Base-by-base conservation (phyloP, 2,329 filamentous ascomycete species). In the Polychaeton citri region DNA sequence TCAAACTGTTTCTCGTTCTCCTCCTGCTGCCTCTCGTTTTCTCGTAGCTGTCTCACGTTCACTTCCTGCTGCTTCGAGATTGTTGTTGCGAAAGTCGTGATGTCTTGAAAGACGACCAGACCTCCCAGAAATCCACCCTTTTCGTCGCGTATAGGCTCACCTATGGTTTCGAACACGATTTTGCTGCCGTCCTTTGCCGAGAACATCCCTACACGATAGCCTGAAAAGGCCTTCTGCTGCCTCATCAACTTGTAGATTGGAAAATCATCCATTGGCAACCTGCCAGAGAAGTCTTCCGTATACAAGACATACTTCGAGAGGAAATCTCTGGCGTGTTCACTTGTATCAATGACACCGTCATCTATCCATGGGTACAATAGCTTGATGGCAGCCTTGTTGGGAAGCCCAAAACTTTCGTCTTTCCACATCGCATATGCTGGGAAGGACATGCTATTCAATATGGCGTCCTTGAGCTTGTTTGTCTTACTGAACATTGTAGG, bases 371-470 rank as follows among this genome's bases (percentile, higher is more conserved):
- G 53, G 28, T 51, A 55, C 4, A 58, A 41, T 2, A 67, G 47
- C 33, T 57, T 54, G 13, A 68, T 50, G 31, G 65, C 72, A 3
- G 79, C 79, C 45, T 71, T 72, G 49, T 88, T 88, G 3, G 81
- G 77, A 30, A 85, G 76, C 0, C 74, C 76, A 32, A 85, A 75
- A 33, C 73, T 79, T 36, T 79, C 74, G 44, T 88, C 82, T 50
- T 78, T 80, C 82, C 82, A 87, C 75, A 86, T 81, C 17, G 79
- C 78, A 31, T 86, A 63, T 16, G 84, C 78, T 0, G 82, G 81
- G 51, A 83, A 76, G 41, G 75, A 71, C 18, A 82, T 81, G 26
- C 76, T 81, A 50, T 85, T 80, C 5, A 88, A 61, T 15, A 87
- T 66, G 1, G 81, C 80, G 51, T 87, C 81, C 54, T 86, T 87